Conservation (phyloP, 2,329 filamentous ascomycete genomes). For the Colletotrichum somersetense region DNA sequence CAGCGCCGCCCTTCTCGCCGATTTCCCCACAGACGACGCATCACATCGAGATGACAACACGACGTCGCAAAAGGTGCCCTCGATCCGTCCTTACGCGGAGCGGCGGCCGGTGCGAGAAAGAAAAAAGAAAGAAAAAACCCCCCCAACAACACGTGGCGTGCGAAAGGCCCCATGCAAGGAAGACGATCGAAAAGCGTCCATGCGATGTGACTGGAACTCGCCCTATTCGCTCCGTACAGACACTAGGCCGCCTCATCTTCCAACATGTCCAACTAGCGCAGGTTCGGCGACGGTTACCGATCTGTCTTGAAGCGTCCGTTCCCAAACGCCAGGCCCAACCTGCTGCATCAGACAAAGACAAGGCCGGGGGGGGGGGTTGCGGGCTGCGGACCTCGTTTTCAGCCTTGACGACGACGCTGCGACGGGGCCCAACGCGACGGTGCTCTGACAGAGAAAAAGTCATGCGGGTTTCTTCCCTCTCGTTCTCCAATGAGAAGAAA, state of each 20-base stretch:
- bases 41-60: background rate
- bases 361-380: background rate
- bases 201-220: background rate
- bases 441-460: background rate
- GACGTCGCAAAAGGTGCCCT: background rate
- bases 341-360: background rate
- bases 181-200: background rate
- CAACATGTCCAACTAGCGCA: background rate
- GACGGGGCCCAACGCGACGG: conserved; percentile 9
- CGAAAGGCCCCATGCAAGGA: background rate
- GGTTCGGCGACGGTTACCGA: background rate
- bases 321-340: background rate
- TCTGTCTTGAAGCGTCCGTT: background rate
- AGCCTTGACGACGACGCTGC: conserved; percentile 15
- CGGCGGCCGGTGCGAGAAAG: too few species aligned
- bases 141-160: background rate
- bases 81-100: background rate
- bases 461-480: background rate
- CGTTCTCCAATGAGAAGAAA: background rate
- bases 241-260: background rate
- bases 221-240: background rate
- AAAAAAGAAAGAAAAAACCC: too few species aligned
- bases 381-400: background rate
- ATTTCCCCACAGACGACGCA: background rate
- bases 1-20: background rate